phyloP scores from a whole-genome alignment of 192 early-diverging fungal genomes.

The Coemansia sp. region DNA sequence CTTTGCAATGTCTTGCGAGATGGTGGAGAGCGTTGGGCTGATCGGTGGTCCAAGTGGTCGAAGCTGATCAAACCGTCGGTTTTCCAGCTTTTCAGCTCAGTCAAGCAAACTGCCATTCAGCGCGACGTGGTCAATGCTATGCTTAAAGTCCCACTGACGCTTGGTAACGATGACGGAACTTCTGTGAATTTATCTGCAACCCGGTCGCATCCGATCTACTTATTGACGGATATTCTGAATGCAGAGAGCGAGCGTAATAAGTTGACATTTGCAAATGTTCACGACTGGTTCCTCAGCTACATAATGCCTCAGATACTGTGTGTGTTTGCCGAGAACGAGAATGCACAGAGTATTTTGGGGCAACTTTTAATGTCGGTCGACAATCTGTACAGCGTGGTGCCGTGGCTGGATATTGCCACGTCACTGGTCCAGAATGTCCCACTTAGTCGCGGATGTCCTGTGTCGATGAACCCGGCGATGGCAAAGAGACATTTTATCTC shows the following conservation, averaged over 20 bases:
- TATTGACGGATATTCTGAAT: constrained; percentile 16
- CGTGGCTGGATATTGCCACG: constrained; percentile 47
- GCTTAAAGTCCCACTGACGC: constrained; percentile 19
- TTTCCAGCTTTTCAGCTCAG: constrained; percentile 11
- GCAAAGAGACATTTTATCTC: constrained; percentile 45
- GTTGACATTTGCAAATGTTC: constrained; percentile 36
- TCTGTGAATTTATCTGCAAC: constrained; percentile 11
- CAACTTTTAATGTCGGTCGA: constrained; percentile 29
- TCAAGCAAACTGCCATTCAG: constrained; percentile 5
- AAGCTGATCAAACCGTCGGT: constrained; percentile 10
- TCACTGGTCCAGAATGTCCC: constrained; percentile 27
- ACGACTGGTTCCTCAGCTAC: constrained; percentile 44
- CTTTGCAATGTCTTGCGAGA: constrained; percentile 16
- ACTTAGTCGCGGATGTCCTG: constrained; percentile 33
- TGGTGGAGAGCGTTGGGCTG: constrained; percentile 25
- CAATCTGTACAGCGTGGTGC: constrained; percentile 23
- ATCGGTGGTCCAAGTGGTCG: constrained; percentile 36
- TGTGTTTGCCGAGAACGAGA: constrained; percentile 5
- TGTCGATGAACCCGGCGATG: constrained; percentile 18
- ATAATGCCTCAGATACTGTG: constrained; percentile 24
- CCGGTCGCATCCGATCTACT: constrained; percentile 22
- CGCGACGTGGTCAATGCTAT: constrained; percentile 25
- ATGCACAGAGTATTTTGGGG: constrained; percentile 19
- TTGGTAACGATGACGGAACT: background rate
- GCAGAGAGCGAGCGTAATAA: constrained; percentile 6